phyloP scores from a whole-genome alignment of 1,284 basidiomycete genomes.

The Fomitopsis pinicola region DNA sequence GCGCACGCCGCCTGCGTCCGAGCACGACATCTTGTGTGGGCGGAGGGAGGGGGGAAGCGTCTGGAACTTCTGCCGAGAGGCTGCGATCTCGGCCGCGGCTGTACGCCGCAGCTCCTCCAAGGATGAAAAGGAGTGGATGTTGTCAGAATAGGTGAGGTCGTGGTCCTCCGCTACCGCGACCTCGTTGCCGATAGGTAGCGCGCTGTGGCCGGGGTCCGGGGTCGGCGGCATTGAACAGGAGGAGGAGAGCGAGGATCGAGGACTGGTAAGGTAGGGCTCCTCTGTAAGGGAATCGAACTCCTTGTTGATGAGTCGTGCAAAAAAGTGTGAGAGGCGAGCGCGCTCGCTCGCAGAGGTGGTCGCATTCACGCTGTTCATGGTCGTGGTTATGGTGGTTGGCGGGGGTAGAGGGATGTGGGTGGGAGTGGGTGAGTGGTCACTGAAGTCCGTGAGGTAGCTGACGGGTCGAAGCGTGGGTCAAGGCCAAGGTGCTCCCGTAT shows the following conservation, averaged over 20 bases:
- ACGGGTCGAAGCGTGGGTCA: background rate
- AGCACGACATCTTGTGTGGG: background rate
- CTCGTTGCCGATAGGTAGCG: background rate
- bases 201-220: background rate
- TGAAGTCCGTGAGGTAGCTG: background rate
- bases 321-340: conserved; percentile 48
- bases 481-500: background rate
- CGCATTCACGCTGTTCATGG: background rate
- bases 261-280: too few relatives aligned
- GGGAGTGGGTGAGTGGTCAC: background rate
- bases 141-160: conserved; percentile 59
- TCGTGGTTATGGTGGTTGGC: background rate
- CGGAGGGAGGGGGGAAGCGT: background rate
- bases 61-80: conserved; percentile 32
- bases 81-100: conserved; percentile 49
- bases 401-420: background rate
- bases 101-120: conserved; percentile 55
- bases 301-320: conserved; percentile 20
- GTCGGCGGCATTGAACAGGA: background rate
- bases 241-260: too few relatives aligned
- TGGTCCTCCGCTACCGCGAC: background rate
- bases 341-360: conserved; percentile 42
- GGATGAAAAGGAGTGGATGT: conserved; percentile 60
- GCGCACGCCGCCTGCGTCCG: background rate
- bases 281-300: background rate